A percentile compares a stretch with the other conserved stretches of the same genome.
Conservation (phyloP, 1,139 yeast species). For the Lodderomyces metapsilosis region DNA sequence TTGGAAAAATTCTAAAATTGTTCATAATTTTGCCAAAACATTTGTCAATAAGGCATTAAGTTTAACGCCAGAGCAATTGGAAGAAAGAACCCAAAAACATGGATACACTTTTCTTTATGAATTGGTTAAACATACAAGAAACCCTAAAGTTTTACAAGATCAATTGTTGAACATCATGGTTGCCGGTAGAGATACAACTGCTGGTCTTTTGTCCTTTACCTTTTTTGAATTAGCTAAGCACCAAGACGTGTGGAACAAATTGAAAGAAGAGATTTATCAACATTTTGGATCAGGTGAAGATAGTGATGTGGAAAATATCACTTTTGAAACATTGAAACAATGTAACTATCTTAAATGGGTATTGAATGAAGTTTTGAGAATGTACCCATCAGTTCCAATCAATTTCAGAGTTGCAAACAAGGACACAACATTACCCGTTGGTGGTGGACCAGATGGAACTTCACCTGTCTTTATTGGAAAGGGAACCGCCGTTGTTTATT, state of each 20-base stretch:
- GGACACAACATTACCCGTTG: slow-evolving; percentile 44
- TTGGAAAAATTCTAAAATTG: slow-evolving; percentile 24
- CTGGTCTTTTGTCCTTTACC: slow-evolving; percentile 48
- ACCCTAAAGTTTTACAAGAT: slow-evolving; percentile 48
- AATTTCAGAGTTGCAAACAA: slow-evolving; percentile 46
- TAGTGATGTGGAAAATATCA: slow-evolving; percentile 22
- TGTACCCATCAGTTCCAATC: slow-evolving; percentile 54
- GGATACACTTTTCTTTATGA: slow-evolving; percentile 52
- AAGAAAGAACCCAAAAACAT: slow-evolving; percentile 27
- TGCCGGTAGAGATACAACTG: slow-evolving; percentile 61
- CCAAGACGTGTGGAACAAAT: slow-evolving; percentile 36
- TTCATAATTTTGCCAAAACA: slow-evolving; percentile 35
- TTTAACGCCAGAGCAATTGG: slow-evolving; percentile 33
- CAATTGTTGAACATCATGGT: slow-evolving; percentile 51
- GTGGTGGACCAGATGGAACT: slow-evolving; percentile 49
- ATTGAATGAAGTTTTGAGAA: slow-evolving; percentile 48
- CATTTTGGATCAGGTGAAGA: slow-evolving; percentile 34
- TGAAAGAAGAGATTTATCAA: slow-evolving; percentile 29
- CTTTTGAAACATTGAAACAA: slow-evolving; percentile 48
- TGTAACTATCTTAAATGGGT: slow-evolving; percentile 48
- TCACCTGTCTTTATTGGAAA: slow-evolving; percentile 45
- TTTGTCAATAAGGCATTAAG: slow-evolving; percentile 32
- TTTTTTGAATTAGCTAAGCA: slow-evolving; percentile 46
- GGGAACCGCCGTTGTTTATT: slow-evolving; percentile 39
- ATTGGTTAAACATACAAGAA: slow-evolving; percentile 48